A percentile compares a stretch with the other conserved stretches of the same genome.
Evolutionary conservation across 305 asterid species (phyloP).

Genomic region (Caryopteris hybrid): DNA sequence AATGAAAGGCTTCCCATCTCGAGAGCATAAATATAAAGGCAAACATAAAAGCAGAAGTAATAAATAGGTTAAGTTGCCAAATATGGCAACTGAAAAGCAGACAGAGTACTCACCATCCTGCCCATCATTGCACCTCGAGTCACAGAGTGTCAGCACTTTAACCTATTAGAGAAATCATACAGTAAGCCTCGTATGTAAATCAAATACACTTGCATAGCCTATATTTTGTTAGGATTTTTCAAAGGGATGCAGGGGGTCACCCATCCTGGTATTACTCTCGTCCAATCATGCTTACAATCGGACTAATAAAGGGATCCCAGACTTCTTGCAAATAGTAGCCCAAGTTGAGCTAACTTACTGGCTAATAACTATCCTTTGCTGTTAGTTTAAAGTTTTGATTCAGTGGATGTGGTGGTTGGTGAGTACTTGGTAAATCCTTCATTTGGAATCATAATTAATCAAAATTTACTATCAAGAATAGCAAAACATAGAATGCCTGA

Average conservation of each 20-base stretch:
- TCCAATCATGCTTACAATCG: no score
- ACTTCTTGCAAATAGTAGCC: not conserved
- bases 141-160: slow-evolving; percentile 83
- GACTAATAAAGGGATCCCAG: no score
- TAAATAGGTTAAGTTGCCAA: not conserved
- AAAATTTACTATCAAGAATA: not conserved
- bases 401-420: not conserved
- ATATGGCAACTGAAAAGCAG: slow-evolving; percentile 1
- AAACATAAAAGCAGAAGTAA: not conserved
- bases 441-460: not conserved
- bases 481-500: not conserved
- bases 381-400: not conserved
- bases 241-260: not conserved
- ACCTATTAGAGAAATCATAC: slow-evolving; percentile 41
- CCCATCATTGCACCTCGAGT: slow-evolving; percentile 42
- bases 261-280: no score
- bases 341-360: not conserved
- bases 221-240: not conserved
- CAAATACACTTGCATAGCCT: not conserved
- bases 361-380: not conserved
- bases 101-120: slow-evolving; percentile 48
- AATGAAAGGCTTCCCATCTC: slow-evolving; percentile 2
- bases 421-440: not conserved
- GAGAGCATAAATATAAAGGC: not conserved
- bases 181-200: not conserved